Base-by-base conservation (phyloP, 2,329 filamentous ascomycete species). In the Aspergillus tubingensis region DNA sequence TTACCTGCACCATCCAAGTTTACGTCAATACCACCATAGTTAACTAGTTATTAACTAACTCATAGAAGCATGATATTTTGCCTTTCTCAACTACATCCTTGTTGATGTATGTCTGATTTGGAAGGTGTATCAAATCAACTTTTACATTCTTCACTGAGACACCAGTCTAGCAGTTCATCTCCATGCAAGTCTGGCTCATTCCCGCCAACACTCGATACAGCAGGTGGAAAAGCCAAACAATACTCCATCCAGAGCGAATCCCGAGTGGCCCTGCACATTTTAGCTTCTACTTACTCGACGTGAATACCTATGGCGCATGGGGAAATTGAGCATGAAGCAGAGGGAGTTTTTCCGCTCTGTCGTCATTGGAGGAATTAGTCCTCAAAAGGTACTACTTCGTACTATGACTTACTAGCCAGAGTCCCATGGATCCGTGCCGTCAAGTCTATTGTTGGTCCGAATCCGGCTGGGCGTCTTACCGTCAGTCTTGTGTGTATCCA, bases 81-180 rank as follows among this genome's bases (percentile, higher is more conserved):
- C 5, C 32, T 36, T 36, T 36, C 32, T 36, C 32, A 15, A 36
- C 10, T 36, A 30, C 13, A 19, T 44, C 38, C 8, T 38, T 8
- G 32, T 36, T 23, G 36, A 13, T 17, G 36, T 17, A 19, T 43
- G 52, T 32, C 53, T 19, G 39, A 23, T 44, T 8, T 44, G 19
- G 13, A 19, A 44, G 19, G 10, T 21, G 8, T 44, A 44, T 44
- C 41, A 44, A 11, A 44, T 23, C 32, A 21, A 8, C 4, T 13
- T 44, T 13, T 44, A 17, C 39, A 55, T 55, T 55, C 53, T 55
- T 47, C 10, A 43, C 17, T 55, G 53, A 47, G 36, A 55, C 53
- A 55, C 30, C 41, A 36, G 32, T 27, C 32, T 5, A 30, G 11
- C 38, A 47, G 30, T 44, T 32, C 7, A 47, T 54, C 25, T 3